Conservation (phyloP, 352 stramenopile species). For the Thalassiosira mediterranea region DNA sequence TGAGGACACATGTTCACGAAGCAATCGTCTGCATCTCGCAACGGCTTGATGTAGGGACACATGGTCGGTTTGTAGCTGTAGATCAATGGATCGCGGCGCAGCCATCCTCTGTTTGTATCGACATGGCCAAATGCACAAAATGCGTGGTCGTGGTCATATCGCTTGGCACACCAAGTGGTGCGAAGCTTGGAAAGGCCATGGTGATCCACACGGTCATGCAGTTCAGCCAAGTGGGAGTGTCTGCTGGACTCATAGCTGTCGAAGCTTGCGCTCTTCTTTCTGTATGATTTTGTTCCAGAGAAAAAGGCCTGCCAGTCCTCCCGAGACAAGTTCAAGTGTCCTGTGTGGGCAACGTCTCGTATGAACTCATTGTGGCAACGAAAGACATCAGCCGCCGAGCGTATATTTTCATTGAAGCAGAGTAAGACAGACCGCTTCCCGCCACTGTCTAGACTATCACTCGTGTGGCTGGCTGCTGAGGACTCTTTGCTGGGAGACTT, state of each 20-base stretch:
- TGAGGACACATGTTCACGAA: constrained; percentile 74
- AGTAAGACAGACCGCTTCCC: constrained; percentile 77
- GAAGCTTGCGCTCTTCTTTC: constrained; percentile 7
- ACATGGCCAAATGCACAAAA: constrained; percentile 80
- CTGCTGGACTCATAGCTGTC: constrained; percentile 33
- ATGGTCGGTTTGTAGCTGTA: constrained; percentile 70
- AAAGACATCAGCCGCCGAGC: constrained; percentile 79
- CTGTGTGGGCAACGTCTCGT: constrained; percentile 74
- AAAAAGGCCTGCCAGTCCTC: constrained; percentile 83
- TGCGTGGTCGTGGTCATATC: constrained; percentile 81
- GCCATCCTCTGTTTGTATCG: constrained; percentile 77
- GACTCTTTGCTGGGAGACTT: constrained; percentile 29
- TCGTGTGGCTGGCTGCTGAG: constrained; percentile 25
- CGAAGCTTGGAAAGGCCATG: constrained; percentile 69
- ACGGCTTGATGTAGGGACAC: constrained; percentile 60
- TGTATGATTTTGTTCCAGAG: constrained; percentile 41
- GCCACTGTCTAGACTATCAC: constrained; percentile 45
- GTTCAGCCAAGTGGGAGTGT: constrained; percentile 22
- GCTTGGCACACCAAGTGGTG: constrained; percentile 81
- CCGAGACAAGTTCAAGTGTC: constrained; percentile 69
- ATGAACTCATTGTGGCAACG: constrained; percentile 85
- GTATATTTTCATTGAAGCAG: constrained; percentile 85
- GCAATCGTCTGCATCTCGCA: constrained; percentile 43
- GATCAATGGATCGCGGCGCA: constrained; percentile 69
- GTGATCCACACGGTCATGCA: constrained; percentile 38